Evolutionary conservation across 2,329 filamentous ascomycete species (phyloP), one percentile per base, ranked within the genome.

Genomic region (Diaporthe amygdali): DNA sequence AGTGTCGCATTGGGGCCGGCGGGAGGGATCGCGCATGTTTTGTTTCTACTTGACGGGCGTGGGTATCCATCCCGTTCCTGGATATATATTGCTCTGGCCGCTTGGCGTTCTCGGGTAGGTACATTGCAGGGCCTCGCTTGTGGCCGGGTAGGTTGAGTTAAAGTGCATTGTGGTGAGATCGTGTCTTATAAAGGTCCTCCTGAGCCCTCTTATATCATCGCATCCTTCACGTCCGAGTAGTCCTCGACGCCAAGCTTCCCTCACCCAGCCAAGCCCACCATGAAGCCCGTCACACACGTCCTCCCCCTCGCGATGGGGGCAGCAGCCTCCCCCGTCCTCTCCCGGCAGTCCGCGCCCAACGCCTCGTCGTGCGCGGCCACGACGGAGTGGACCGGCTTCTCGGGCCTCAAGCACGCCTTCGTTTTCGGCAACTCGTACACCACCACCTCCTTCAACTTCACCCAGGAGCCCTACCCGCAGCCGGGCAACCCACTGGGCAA

Each of bases 401-500:
- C 76, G 7, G 76, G 77, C 41, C 77, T 84, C 71, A 83, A 83
- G 74, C 76, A 84, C 72, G 78, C 81, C 3, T 85, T 84, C 70
- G 78, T 82, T 55, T 84, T 84, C 25, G 71, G 71, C 34, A 32
- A 72, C 54, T 70, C 67, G 25, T 72, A 72, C 67, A 72, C 71
- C 1, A 32, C 44, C 32, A 72, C 71, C 44, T 86, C 87, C 10
- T 93, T 92, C 79, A 80, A 90, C 71, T 80, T 86, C 51, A 84
- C 80, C 14, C 82, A 83, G 27, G 79, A 83, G 0, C 84, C 89
- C 3, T 61, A 59, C 46, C 89, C 91, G 1, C 86, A 83, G 9
- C 74, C 82, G 2, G 77, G 81, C 0, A 90, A 91, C 74, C 89
- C 90, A 0, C 82, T 92, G 54, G 91, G 91, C 0, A 93, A 93